phyloP scores from a whole-genome alignment of 179 eudicot genomes.

The Sideroxylon spinosum region DNA sequence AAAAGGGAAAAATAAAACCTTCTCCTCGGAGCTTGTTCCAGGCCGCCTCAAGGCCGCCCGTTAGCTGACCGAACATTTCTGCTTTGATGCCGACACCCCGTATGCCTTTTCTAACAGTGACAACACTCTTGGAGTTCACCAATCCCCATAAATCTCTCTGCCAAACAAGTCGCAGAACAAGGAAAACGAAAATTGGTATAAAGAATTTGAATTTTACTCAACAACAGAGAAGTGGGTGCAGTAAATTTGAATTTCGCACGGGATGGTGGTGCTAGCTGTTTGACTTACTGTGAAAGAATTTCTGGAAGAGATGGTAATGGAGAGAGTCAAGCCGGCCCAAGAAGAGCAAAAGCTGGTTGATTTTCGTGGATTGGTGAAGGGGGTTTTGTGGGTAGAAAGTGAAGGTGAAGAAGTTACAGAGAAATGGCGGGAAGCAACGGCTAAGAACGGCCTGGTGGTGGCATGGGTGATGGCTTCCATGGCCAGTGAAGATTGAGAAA shows the following conservation, averaged over 20 bases:
- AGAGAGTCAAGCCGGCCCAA: conserved; percentile 33
- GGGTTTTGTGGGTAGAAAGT: conserved; percentile 17
- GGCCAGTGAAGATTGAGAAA: too few relatives aligned
- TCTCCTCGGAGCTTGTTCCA: conserved; percentile 94
- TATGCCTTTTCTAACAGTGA: conserved; percentile 33
- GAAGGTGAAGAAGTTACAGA: conserved; percentile 25
- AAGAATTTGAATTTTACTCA: too few relatives aligned
- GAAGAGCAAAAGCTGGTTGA: conserved; percentile 26
- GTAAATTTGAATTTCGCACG: not conserved
- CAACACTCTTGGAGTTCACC: conserved; percentile 45
- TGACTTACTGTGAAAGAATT: conserved; percentile 50
- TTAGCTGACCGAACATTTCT: conserved; percentile 95
- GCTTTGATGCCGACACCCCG: conserved; percentile 53
- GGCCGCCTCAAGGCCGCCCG: conserved; percentile 87
- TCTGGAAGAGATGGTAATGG: conserved; percentile 43
- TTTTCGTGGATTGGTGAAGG: conserved; percentile 16
- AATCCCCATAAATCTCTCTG: conserved; percentile 73
- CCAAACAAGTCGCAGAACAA: not conserved
- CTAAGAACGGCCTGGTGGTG: too few relatives aligned
- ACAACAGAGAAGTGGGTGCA: too few relatives aligned
- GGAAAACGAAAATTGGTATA: too few relatives aligned
- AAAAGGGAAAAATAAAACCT: conserved; percentile 42
- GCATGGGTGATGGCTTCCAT: too few relatives aligned
- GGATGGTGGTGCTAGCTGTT: not conserved
- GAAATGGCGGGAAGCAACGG: conserved; percentile 51